Evolutionary conservation across 1,284 basidiomycete genomes (phyloP), one percentile per base, ranked within the genome.

Genomic region (Tranzscheliella williamsii): DNA sequence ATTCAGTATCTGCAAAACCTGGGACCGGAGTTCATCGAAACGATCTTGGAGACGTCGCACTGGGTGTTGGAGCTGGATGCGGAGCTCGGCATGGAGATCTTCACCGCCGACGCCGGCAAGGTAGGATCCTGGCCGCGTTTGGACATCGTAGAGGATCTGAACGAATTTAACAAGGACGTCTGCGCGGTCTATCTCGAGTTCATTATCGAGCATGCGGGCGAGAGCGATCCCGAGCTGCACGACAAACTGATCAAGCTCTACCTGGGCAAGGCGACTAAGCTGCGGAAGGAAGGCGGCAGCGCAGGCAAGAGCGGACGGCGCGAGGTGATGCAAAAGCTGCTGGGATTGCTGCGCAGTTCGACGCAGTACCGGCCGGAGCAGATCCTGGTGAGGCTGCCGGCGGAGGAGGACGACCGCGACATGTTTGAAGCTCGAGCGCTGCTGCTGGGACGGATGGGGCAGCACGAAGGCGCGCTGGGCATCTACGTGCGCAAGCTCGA

Each of bases 1-100:
- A 86, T 97, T 26, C 83, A 84, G 16, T 99, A 99, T 76, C 82
- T 99, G 5, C 91, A 93, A 75, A 90, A 91, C 72, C 82, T 98
- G 1, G 91, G 70, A 5, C 43, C 61, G 9, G 65, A 72, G 38
- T 62, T 72, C 38, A 54, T 72, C 40, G 61, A 68, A 7, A 38
- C 72, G 21, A 72, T 77, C 17, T 55, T 77, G 1, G 53, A 65
- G 16, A 48, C 58, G 15, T 91, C 6, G 84, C 88, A 84, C 29
- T 97, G 93, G 94, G 83, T 95, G 8, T 87, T 96, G 48, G 83
- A 87, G 30, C 82, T 84, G 31, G 85, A 92, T 65, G 79, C 82
- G 1, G 81, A 85, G 29, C 85, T 87, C 75, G 91, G 84, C 1
- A 86, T 94, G 54, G 84, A 91, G 87, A 91, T 99, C 40, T 98